Evolutionary conservation across 176 grass and related monocot genomes (phyloP).

Genomic region (Bothriochloa decipiens): DNA sequence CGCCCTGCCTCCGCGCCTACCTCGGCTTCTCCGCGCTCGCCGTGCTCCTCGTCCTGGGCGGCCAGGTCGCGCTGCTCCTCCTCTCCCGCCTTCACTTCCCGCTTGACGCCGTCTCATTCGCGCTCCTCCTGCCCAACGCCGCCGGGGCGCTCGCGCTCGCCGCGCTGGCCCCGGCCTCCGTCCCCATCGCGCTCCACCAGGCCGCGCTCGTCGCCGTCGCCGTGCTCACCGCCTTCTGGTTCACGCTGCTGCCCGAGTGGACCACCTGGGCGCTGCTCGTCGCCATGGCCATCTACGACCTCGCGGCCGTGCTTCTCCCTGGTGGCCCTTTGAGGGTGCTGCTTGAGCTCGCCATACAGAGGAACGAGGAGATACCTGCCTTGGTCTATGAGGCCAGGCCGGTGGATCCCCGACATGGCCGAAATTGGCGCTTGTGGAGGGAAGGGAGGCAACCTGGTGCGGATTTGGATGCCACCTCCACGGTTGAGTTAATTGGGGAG

Average conservation of each 20-base stretch:
- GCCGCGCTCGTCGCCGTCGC: constrained; percentile 72
- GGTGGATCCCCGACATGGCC: constrained; percentile 54
- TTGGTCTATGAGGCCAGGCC: constrained; percentile 89
- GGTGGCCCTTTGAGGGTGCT: constrained; percentile 78
- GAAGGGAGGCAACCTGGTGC: constrained; percentile 42
- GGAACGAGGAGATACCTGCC: constrained; percentile 92
- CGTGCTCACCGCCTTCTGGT: constrained; percentile 89
- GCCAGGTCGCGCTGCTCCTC: constrained; percentile 68
- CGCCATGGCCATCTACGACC: constrained; percentile 86
- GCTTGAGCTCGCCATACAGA: constrained; percentile 77
- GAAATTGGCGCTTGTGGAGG: constrained; percentile 69
- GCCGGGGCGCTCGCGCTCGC: constrained; percentile 65
- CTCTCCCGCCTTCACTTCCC: constrained; percentile 64
- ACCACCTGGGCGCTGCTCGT: constrained; percentile 88
- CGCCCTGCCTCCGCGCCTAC: constrained; percentile 73
- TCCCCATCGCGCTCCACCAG: constrained; percentile 89
- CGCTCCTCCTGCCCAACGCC: constrained; percentile 75
- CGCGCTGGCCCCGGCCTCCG: constrained; percentile 56
- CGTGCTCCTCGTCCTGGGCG: constrained; percentile 72
- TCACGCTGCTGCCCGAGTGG: constrained; percentile 92
- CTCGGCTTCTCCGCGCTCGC: constrained; percentile 77
- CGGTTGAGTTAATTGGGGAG: constrained; percentile 34
- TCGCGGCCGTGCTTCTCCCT: constrained; percentile 85
- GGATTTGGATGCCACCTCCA: constrained; percentile 44
- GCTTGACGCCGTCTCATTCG: constrained; percentile 69